These are phyloP conservation scores for Haplosporangium gracile DNA, from an alignment of 192 early-diverging fungal genomes.

Conservation along the genomic window DNA sequence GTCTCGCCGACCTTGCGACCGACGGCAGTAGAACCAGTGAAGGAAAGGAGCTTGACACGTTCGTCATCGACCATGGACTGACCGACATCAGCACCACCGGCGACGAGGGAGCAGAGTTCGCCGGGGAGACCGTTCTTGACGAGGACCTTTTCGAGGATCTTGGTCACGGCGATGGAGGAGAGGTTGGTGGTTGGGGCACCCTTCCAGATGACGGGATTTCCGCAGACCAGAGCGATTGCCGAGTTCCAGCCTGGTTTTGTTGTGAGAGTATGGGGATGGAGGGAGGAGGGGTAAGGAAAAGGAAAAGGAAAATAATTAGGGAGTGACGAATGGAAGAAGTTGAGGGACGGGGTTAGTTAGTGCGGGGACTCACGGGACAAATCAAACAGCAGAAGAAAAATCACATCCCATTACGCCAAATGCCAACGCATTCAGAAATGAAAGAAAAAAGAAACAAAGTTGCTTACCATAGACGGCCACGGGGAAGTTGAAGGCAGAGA, in stretches of 20 bases:
- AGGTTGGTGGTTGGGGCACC: conserved; percentile 84
- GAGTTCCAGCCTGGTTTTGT: conserved; percentile 92
- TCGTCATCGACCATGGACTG: conserved; percentile 77
- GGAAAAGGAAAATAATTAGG: background rate
- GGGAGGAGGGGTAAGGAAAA: background rate
- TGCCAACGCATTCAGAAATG: background rate
- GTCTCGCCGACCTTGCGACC: conserved; percentile 82
- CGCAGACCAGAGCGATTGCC: conserved; percentile 89
- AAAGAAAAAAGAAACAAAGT: background rate
- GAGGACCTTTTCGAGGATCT: conserved; percentile 86
- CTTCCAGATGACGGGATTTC: conserved; percentile 95
- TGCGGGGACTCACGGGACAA: background rate
- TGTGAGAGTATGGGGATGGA: background rate
- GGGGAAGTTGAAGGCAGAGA: conserved; percentile 97
- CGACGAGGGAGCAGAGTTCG: conserved; percentile 84
- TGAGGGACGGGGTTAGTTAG: background rate
- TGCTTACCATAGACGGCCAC: conserved; percentile 58
- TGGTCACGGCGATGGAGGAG: conserved; percentile 89
- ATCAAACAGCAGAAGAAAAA: background rate
- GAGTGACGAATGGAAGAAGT: background rate
- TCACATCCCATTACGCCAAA: background rate
- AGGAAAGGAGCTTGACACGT: conserved; percentile 85
- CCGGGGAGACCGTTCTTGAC: conserved; percentile 85
- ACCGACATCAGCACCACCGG: conserved; percentile 90
- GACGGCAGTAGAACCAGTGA: conserved; percentile 90